Base-by-base conservation (phyloP, 192 early-diverging fungal genomes). In the Coemansia sp. region DNA sequence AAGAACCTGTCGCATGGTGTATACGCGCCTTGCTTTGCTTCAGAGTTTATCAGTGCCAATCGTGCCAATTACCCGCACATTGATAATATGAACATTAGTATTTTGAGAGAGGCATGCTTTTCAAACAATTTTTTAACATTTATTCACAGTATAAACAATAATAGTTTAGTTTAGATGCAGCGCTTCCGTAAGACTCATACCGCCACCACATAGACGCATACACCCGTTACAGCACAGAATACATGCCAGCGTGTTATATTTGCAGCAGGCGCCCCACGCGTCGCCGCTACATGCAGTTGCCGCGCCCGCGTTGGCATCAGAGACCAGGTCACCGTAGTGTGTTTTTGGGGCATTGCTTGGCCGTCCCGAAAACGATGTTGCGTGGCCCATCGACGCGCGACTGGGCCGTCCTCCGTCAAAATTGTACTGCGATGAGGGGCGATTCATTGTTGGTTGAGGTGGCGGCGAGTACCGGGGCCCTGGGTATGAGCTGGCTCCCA, bases 191-290 rank as follows among this genome's bases (percentile, higher is more conserved):
- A 78, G 58, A 45, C 69, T 78, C 58, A 71, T 61, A 2, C 75
- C 75, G 48, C 65, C 40, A 29, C 75, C 75, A 21, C 69, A 78
- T 18, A 71, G 47, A 0, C 69, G 65, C 58, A 78, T 29, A 55
- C 75, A 78, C 25, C 75, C 75, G 33, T 78, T 78, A 32, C 69
- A 78, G 59, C 75, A 72, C 44, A 72, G 48, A 22, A 70, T 43
- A 19, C 69, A 78, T 6, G 60, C 75, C 24, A 78, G n/a, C 10
- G 61, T 51, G 62, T 78, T 78, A 54, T 78, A 78, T 52, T 72
- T 72, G 58, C 75, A 78, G 58, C 75, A 78, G 21, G 69, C 69
- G n/a, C 58, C 49, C 32, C 75, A 78, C 30, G 69, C 65, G n/a
- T 58, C 65, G 7, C 75, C 69, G 40, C 75, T 60, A 43, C 75